Base-by-base conservation (phyloP, 179 eudicot genomes). In the Spinacia oleracea region DNA sequence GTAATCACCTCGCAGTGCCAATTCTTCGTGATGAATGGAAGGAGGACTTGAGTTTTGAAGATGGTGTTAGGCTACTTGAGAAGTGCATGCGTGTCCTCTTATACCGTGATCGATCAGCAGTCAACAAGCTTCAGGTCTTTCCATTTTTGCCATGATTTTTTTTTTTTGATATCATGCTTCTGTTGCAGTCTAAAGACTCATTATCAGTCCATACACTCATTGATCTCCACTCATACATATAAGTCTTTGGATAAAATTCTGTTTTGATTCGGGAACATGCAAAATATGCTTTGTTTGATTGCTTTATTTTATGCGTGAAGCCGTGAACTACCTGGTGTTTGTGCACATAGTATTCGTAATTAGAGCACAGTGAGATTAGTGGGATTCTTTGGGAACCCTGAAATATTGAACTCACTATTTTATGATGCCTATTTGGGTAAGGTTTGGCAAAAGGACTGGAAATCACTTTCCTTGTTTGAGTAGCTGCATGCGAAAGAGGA, bases 11-110 rank as follows among this genome's bases (percentile, higher is more conserved):
- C 15, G 96, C 97, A 58, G 80, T 89, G 48, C 99, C 99, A n/a
- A 89, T 96, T 83, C 94, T 96, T 50, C 96, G 98, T n/a, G 98
- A 90, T 79, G 98, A 89, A 81, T 96, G 99, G 98, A 85, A 77
- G 73, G 94, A 90, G 80, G 83, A 96, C 84, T 38, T 93, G 81
- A 93, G 85, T 79, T 96, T 90, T 86, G 96, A 91, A 83, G 97
- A 91, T 48, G 97, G 94, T 78, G 98, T 96, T 64, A 90, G 80
- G 84, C 76, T 96, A 70, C 82, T 96, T 71, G 99, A 96, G 89
- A 91, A 96, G 79, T 96, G 99, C 89, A 89, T 91, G 99, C 97
- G 96, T 45, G 97, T 91, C 63, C 97, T 96, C 66, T 81, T 96
- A 48, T 96, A 96, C 56, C 97, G 99, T 79, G 99, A 96, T 85